phyloP scores from a whole-genome alignment of 2,329 filamentous ascomycete species.

The Xylariaceae sp. region DNA sequence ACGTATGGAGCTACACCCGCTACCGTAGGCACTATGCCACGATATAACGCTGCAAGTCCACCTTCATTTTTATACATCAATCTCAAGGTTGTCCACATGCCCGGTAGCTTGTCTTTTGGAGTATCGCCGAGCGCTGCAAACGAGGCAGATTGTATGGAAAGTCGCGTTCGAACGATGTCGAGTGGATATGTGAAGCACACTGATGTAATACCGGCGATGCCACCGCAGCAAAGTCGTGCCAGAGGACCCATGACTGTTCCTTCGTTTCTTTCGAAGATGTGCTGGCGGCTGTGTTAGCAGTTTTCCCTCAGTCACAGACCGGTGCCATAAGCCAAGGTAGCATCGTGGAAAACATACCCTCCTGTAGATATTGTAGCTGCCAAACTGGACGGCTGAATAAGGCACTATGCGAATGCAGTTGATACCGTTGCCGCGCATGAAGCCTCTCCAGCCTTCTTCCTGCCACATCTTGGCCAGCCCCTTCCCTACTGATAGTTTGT shows the following conservation, averaged over 20 bases:
- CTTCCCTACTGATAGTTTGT: constrained; percentile 87
- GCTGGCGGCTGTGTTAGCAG: constrained; percentile 33
- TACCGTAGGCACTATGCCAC: constrained; percentile 89
- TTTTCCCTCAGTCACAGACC: not conserved
- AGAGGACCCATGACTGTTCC: constrained; percentile 72
- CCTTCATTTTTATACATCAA: constrained; percentile 91
- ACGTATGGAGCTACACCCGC: constrained; percentile 95
- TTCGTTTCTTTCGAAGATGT: constrained; percentile 75
- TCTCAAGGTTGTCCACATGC: constrained; percentile 84
- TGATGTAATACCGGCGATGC: constrained; percentile 89
- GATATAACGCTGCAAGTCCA: constrained; percentile 80
- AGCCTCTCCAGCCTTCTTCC: constrained; percentile 94
- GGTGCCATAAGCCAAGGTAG: not conserved
- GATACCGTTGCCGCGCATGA: constrained; percentile 96
- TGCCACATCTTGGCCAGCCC: constrained; percentile 92
- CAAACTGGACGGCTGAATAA: constrained; percentile 97
- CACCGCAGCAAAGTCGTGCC: constrained; percentile 82
- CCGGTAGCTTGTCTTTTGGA: constrained; percentile 67
- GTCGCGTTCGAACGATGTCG: constrained; percentile 91
- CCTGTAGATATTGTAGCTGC: constrained; percentile 97
- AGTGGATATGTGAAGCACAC: constrained; percentile 94
- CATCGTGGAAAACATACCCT: constrained; percentile 55
- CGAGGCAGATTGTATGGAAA: constrained; percentile 97
- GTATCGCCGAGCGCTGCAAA: constrained; percentile 71
- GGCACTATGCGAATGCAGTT: constrained; percentile 98